Percentiles rank a stretch among this genome's conserved stretches.
phyloP scores from a whole-genome alignment of 805 yeast genomes.

The Wickerhamiella sorbophila region DNA sequence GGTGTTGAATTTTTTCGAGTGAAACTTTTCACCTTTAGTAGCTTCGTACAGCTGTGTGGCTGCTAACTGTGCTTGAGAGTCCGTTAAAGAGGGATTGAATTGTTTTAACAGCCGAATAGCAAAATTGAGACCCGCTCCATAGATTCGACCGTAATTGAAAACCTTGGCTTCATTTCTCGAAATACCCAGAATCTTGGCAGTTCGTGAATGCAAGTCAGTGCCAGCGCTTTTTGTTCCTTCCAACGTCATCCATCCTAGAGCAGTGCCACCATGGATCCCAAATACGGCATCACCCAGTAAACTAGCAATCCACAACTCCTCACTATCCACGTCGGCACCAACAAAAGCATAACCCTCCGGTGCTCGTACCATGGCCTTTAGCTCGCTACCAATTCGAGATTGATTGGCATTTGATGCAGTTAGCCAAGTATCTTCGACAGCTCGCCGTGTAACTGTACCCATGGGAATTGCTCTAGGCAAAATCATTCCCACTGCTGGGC shows the following conservation, averaged over 20 bases:
- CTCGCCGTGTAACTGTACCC: constrained; percentile 95
- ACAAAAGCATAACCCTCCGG: constrained; percentile 85
- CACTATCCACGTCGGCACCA: constrained; percentile 98
- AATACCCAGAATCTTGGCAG: constrained; percentile 80
- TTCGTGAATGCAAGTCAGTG: constrained; percentile 89
- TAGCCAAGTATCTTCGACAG: constrained; percentile 94
- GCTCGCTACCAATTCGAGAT: constrained; percentile 79
- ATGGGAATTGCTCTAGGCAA: constrained; percentile 74
- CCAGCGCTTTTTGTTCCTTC: constrained; percentile 88
- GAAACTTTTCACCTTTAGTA: constrained; percentile 56
- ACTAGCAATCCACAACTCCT: constrained; percentile 96
- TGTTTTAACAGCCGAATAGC: constrained; percentile 74
- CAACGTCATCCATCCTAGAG: constrained; percentile 97
- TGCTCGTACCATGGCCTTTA: constrained; percentile 73
- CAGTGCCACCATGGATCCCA: constrained; percentile 86
- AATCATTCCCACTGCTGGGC: constrained; percentile 41
- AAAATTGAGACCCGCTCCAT: constrained; percentile 92
- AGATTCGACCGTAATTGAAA: constrained; percentile 92
- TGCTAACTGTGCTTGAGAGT: constrained; percentile 46
- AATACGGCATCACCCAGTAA: constrained; percentile 85
- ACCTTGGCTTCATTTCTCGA: constrained; percentile 85
- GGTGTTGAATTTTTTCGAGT: constrained; percentile 21
- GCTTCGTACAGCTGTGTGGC: constrained; percentile 59
- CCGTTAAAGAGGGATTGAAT: constrained; percentile 59
- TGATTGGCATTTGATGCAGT: constrained; percentile 91